A percentile compares a stretch with the other conserved stretches of the same genome.
Conservation (phyloP, 208 protist species). For the Novymonas esmeraldas region DNA sequence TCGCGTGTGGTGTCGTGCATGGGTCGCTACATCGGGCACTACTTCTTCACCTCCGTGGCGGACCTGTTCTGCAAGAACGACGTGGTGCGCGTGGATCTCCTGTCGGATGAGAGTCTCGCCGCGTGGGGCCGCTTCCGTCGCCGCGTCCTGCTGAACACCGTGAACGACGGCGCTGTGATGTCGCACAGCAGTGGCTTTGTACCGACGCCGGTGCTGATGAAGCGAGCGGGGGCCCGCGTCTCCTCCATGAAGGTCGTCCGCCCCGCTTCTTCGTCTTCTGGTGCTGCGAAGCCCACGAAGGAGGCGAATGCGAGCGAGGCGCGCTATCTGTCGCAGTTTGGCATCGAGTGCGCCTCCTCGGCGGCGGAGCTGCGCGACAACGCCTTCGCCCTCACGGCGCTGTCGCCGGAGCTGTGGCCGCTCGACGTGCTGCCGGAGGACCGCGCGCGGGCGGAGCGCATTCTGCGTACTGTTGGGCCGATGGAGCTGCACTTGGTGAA, state of each 20-base stretch:
- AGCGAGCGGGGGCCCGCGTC: slow-evolving; percentile 4
- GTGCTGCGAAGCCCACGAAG: too few relatives aligned
- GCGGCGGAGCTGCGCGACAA: slow-evolving; percentile 16
- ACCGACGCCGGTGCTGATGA: slow-evolving; percentile 5
- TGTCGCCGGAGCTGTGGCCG: slow-evolving; percentile 37
- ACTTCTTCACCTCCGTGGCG: slow-evolving; percentile 39
- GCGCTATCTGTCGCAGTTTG: not conserved
- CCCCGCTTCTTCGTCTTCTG: too few relatives aligned
- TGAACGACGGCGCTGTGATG: slow-evolving; percentile 45
- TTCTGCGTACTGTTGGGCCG: slow-evolving; percentile 29
- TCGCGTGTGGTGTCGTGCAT: slow-evolving; percentile 36
- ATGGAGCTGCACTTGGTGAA: slow-evolving; percentile 46
- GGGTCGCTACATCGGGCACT: slow-evolving; percentile 21
- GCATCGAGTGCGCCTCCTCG: slow-evolving; percentile 11
- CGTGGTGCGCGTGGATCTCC: slow-evolving; percentile 25
- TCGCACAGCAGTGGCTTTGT: slow-evolving; percentile 53
- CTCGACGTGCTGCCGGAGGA: slow-evolving; percentile 29
- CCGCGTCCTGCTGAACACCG: slow-evolving; percentile 36
- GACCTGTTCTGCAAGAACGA: slow-evolving; percentile 45
- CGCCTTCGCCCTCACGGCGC: slow-evolving; percentile 2
- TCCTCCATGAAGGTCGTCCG: not conserved
- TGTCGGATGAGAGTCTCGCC: slow-evolving; percentile 22
- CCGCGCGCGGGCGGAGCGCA: slow-evolving; percentile 34
- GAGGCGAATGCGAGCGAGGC: not conserved
- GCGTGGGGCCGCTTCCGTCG: slow-evolving; percentile 37